A percentile compares a stretch with the other conserved stretches of the same genome.
These are phyloP conservation scores for Camellia lanceoleosa DNA, from an alignment of 148 eudicot genomes.

Conservation along the genomic window DNA sequence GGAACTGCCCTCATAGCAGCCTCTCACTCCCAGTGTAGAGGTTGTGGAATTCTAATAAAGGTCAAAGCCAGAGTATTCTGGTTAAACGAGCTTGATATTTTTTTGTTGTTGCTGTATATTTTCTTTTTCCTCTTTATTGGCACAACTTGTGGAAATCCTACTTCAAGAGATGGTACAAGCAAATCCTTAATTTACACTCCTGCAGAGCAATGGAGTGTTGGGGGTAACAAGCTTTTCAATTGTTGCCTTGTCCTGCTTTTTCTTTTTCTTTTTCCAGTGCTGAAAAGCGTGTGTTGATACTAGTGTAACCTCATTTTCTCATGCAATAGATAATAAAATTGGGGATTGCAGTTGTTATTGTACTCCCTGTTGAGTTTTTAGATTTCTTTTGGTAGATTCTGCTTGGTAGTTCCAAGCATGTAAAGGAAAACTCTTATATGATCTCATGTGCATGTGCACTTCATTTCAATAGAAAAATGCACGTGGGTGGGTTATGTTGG, in stretches of 20 bases:
- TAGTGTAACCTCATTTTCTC: conserved; percentile 12
- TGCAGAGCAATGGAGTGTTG: neutral
- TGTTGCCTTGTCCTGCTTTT: neutral
- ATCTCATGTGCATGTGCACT: too few relatives aligned
- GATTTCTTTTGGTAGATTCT: neutral
- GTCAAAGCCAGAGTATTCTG: neutral
- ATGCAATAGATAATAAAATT: conserved; percentile 3
- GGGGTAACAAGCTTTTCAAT: too few relatives aligned
- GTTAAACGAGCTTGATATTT: neutral
- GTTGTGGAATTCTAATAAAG: conserved; percentile 23
- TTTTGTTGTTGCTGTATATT: neutral
- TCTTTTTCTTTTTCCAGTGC: neutral
- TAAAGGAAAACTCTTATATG: too few relatives aligned
- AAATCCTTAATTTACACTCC: conserved; percentile 4
- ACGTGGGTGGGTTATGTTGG: too few relatives aligned
- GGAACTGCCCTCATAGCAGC: conserved; percentile 96
- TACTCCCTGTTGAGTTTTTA: neutral
- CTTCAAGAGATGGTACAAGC: conserved; percentile 12
- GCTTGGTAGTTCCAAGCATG: too few relatives aligned
- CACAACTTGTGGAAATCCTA: neutral
- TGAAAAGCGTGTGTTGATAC: conserved; percentile 1
- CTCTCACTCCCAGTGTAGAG: conserved; percentile 76
- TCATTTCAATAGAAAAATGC: too few relatives aligned
- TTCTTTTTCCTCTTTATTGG: neutral
- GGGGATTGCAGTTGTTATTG: neutral